Percentiles rank a stretch among this genome's conserved stretches.
Conservation (phyloP, 306 rosid species). For the Citrullus amarus region DNA sequence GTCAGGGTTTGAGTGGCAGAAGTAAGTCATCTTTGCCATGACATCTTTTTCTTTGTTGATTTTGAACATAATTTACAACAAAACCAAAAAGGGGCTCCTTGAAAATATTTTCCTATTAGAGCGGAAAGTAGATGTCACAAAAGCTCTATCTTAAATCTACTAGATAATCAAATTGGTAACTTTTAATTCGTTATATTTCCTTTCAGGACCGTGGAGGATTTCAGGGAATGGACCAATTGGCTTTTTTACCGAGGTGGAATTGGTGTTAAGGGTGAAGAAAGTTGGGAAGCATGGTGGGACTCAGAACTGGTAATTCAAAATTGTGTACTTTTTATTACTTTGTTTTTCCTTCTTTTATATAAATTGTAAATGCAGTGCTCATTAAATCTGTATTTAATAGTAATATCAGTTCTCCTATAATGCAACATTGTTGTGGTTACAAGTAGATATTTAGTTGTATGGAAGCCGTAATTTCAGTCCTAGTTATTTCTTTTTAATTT, state of each 20-base stretch:
- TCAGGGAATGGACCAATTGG: constrained; percentile 97
- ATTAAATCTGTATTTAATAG: background rate
- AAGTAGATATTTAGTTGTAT: background rate
- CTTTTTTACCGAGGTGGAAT: constrained; percentile 89
- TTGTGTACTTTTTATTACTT: background rate
- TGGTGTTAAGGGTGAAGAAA: constrained; percentile 95
- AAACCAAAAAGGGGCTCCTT: background rate
- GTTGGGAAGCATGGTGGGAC: constrained; percentile 99
- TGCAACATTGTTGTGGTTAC: background rate
- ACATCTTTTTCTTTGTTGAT: background rate
- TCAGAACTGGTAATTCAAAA: constrained; percentile 67
- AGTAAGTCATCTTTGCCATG: background rate
- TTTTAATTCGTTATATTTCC: constrained; percentile 1
- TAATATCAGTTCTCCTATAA: background rate
- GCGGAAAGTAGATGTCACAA: background rate
- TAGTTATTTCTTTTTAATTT: background rate
- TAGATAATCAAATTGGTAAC: background rate
- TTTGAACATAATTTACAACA: background rate
- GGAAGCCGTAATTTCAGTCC: background rate
- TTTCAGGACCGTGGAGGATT: constrained; percentile 73
- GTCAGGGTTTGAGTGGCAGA: no score
- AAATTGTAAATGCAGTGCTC: no score
- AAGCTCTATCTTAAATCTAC: background rate
- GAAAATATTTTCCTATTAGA: background rate
- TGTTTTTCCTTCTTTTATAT: background rate